Percentiles rank a stretch among this genome's conserved stretches.
These are phyloP conservation scores for Yamadazyma songkhlaensis DNA, from an alignment of 1,139 yeast species.

Conservation along the genomic window DNA sequence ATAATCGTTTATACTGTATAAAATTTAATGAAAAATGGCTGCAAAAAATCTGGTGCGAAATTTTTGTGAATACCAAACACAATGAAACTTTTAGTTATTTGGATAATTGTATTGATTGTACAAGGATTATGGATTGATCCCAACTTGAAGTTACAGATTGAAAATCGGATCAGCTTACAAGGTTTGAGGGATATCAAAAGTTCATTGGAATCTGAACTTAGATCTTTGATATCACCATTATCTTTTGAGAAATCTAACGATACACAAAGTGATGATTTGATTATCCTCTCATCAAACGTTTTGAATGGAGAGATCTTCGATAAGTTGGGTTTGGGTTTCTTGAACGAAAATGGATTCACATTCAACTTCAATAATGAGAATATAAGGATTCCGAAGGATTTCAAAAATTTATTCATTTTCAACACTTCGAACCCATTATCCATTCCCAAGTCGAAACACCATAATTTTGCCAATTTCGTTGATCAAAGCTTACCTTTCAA, in stretches of 20 bases:
- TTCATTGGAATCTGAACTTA: conserved; percentile 13
- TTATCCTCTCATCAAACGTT: conserved; percentile 23
- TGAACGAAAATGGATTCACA: conserved; percentile 14
- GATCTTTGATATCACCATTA: conserved; percentile 12
- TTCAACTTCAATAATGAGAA: conserved; percentile 9
- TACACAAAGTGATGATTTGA: conserved; percentile 7
- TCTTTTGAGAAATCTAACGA: background rate
- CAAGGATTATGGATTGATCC: conserved; percentile 4
- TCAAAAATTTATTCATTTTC: conserved; percentile 33
- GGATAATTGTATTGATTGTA: background rate
- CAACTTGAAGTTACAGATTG: conserved; percentile 1
- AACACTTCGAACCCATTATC: conserved; percentile 22
- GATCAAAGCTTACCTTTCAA: conserved; percentile 28
- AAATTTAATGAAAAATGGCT: conserved; percentile 7
- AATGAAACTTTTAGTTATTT: background rate
- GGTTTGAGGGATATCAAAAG: conserved; percentile 12
- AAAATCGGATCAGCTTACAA: conserved; percentile 7
- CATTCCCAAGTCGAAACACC: conserved; percentile 11
- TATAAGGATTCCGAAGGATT: conserved; percentile 22
- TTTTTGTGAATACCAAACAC: background rate
- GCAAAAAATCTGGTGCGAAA: conserved; percentile 9
- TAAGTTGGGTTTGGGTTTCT: conserved; percentile 20
- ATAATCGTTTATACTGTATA: conserved; percentile 33
- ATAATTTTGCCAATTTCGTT: conserved; percentile 20
- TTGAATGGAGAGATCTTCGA: conserved; percentile 18